Conservation (phyloP, 495 filamentous ascomycete genomes). For the Aspergillus campestris region DNA sequence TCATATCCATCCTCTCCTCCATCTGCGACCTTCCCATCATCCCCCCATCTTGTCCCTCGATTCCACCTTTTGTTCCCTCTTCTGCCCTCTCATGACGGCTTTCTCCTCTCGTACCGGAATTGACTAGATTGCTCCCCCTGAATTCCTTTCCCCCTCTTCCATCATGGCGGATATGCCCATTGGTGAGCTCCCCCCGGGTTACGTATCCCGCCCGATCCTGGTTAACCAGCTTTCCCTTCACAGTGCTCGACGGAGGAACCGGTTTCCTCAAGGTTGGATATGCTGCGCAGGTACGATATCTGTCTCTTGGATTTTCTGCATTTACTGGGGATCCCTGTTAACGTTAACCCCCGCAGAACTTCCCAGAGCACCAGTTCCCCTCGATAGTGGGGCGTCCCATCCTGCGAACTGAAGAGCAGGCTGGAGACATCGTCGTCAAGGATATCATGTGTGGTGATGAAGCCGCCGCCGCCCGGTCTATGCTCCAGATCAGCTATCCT, state of each 20-base stretch:
- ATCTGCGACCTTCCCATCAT: not conserved
- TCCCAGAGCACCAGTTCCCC: conserved; percentile 96
- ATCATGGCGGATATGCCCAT: conserved; percentile 67
- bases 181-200: conserved; percentile 40
- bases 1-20: too few species aligned
- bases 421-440: conserved; percentile 76
- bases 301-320: conserved; percentile 6
- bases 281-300: conserved; percentile 64
- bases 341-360: conserved; percentile 56
- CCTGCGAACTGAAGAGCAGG: conserved; percentile 85
- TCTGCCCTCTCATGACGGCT: conserved; percentile 5
- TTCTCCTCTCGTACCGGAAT: conserved; percentile 17
- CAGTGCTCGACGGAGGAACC: conserved; percentile 99
- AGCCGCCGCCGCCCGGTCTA: conserved; percentile 86
- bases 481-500: conserved; percentile 96
- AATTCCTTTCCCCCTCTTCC: conserved; percentile 4
- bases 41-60: not conserved
- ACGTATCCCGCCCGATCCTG: conserved; percentile 18
- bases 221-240: conserved; percentile 17
- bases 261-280: conserved; percentile 99
- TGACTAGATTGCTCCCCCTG: conserved; percentile 5
- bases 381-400: conserved; percentile 98
- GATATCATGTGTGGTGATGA: conserved; percentile 99
- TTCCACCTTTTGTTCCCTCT: not conserved
- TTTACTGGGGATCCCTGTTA: conserved; percentile 2